phyloP scores from a whole-genome alignment of 805 yeast species.

The Starmerella kuoi region DNA sequence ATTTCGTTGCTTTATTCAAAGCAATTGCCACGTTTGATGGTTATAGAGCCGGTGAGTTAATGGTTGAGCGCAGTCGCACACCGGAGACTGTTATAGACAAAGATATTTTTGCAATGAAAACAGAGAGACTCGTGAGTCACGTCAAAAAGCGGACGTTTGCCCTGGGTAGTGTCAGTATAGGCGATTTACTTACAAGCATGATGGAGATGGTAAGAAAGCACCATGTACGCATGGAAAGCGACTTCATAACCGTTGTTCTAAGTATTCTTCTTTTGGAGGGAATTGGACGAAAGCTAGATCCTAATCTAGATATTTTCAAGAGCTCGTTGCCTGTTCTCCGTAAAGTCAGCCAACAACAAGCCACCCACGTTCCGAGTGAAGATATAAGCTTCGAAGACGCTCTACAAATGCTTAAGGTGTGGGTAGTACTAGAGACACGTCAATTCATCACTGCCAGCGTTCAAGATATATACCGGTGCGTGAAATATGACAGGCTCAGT shows the following conservation, averaged over 20 bases:
- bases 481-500: conserved; percentile 52
- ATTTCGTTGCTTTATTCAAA: conserved; percentile 79
- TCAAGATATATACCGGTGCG: conserved; percentile 48
- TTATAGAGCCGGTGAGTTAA: conserved; percentile 82
- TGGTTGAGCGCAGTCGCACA: conserved; percentile 89
- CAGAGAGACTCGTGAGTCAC: conserved; percentile 66
- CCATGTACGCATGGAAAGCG: conserved; percentile 97
- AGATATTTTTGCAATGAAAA: conserved; percentile 78
- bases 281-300: conserved; percentile 87
- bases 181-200: conserved; percentile 78
- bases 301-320: conserved; percentile 86
- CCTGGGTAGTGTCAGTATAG: conserved; percentile 80
- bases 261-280: conserved; percentile 89
- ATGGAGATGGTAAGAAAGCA: conserved; percentile 82
- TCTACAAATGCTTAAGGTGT: conserved; percentile 75
- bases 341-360: conserved; percentile 49
- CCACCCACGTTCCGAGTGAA: conserved; percentile 32
- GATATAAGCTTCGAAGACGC: conserved; percentile 39
- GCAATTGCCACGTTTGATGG: conserved; percentile 90
- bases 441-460: conserved; percentile 74
- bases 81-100: conserved; percentile 82
- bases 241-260: conserved; percentile 87
- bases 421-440: conserved; percentile 82
- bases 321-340: conserved; percentile 80
- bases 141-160: conserved; percentile 84